phyloP scores from a whole-genome alignment of 345 rosid genomes.

The Hibiscus mutabilis region DNA sequence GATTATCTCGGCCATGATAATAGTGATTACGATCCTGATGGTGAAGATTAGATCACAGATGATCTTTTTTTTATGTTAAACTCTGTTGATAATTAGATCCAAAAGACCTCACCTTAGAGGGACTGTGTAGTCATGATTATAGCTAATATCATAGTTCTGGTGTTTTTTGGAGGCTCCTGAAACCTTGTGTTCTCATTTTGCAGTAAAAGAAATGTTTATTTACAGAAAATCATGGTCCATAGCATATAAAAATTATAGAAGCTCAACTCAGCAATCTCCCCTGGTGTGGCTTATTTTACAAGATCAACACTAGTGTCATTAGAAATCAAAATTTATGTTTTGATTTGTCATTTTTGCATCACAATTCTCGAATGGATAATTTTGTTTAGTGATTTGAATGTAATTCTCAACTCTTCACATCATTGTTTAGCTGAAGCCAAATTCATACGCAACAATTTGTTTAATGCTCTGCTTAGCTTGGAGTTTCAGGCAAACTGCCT shows the following conservation, averaged over 20 bases:
- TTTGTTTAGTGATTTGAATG: background rate
- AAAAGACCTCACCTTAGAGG: background rate
- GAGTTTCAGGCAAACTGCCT: background rate
- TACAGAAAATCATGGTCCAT: background rate
- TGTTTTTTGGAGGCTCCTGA: background rate
- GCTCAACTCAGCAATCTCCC: background rate
- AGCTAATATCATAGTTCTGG: background rate
- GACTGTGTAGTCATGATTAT: background rate
- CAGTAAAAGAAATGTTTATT: background rate
- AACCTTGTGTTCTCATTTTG: no score
- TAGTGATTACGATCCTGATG: slow-evolving; percentile 10
- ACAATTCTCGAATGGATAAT: background rate
- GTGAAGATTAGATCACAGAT: slow-evolving; percentile 14
- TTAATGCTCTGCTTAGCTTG: background rate
- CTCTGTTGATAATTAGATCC: background rate
- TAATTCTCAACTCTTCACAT: background rate
- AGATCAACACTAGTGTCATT: background rate
- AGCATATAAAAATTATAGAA: no score
- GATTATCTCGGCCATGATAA: background rate
- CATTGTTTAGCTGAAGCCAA: background rate
- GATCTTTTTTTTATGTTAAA: background rate
- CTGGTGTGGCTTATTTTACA: background rate
- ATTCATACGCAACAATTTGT: background rate
- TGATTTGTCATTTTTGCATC: background rate
- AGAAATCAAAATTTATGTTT: background rate